A percentile compares a stretch with the other conserved stretches of the same genome.
Conservation (phyloP, 2,329 filamentous ascomycete species). For the Parafenestella ontariensis region DNA sequence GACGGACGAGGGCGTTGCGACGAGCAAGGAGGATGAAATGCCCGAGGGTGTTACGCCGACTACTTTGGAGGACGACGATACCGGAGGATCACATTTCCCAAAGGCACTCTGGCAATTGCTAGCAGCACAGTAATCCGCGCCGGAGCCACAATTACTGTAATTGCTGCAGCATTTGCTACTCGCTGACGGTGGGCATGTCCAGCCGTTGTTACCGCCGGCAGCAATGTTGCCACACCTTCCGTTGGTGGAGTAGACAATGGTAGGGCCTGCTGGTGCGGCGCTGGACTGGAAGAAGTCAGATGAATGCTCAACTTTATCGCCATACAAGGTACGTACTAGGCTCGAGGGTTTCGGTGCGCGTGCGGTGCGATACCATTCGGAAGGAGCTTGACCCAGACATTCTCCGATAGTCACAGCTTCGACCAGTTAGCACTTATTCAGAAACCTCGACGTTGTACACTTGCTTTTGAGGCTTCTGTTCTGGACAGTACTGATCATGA, state of each 20-base stretch:
- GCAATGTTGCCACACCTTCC: constrained; percentile 14
- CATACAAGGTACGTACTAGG: background rate
- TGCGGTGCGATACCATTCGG: constrained; percentile 6
- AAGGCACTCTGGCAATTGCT: constrained; percentile 9
- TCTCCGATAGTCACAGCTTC: constrained; percentile 10
- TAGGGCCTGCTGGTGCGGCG: constrained; percentile 3
- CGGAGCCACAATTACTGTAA: constrained; percentile 11
- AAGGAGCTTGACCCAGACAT: constrained; percentile 3
- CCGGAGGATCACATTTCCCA: background rate
- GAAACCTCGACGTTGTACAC: background rate
- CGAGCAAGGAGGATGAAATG: no score
- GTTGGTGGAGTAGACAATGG: constrained; percentile 9
- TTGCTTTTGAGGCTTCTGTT: constrained; percentile 8
- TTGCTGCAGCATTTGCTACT: constrained; percentile 14
- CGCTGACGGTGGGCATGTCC: constrained; percentile 9
- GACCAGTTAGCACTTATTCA: background rate
- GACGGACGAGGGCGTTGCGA: no score
- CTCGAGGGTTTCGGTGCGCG: background rate
- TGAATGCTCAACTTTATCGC: background rate
- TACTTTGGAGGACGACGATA: no score
- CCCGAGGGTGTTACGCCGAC: no score
- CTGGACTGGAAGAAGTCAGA: constrained; percentile 1
- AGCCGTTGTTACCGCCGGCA: constrained; percentile 12
- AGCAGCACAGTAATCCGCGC: constrained; percentile 6
- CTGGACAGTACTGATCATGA: constrained; percentile 8